Conservation (phyloP, 1,284 basidiomycete genomes). For the Coniferiporia sulphurascens region DNA sequence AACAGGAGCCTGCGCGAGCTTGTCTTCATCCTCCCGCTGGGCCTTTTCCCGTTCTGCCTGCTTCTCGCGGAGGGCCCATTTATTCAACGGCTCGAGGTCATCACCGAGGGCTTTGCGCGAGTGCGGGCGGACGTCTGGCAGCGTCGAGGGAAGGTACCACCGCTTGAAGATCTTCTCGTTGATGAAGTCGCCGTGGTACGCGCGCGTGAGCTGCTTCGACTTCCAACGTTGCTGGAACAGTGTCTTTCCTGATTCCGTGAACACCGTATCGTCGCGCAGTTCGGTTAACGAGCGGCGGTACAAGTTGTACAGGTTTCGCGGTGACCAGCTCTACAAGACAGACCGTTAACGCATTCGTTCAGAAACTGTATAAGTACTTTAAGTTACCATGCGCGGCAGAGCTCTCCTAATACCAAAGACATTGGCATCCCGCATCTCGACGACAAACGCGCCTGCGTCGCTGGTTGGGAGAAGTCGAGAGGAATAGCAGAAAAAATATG, state of each 20-base stretch:
- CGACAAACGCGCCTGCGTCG: not conserved
- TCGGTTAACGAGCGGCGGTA: conserved; percentile 59
- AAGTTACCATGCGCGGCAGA: conserved; percentile 26
- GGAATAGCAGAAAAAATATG: not conserved
- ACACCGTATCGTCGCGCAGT: conserved; percentile 43
- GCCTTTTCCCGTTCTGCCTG: conserved; percentile 43
- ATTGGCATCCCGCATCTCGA: conserved; percentile 24
- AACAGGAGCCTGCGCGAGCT: conserved; percentile 69
- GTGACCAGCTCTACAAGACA: conserved; percentile 70
- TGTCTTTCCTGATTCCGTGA: conserved; percentile 56
- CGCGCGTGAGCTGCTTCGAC: conserved; percentile 86
- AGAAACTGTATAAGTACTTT: not conserved
- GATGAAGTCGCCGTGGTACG: conserved; percentile 96
- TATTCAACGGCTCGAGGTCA: conserved; percentile 42
- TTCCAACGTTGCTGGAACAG: conserved; percentile 94
- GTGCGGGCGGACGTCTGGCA: conserved; percentile 81
- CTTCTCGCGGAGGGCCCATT: conserved; percentile 52
- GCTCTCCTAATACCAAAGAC: conserved; percentile 24
- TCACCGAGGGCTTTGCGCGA: conserved; percentile 34
- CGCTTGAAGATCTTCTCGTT: conserved; percentile 91
- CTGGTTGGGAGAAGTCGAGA: not conserved
- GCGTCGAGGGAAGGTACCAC: conserved; percentile 85
- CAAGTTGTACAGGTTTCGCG: conserved; percentile 76
- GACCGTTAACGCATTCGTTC: conserved; percentile 3
- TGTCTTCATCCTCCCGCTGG: conserved; percentile 48